Evolutionary conservation across 139 green algal genomes (phyloP).

Genomic region (Mesotaenium endlicherianum): DNA sequence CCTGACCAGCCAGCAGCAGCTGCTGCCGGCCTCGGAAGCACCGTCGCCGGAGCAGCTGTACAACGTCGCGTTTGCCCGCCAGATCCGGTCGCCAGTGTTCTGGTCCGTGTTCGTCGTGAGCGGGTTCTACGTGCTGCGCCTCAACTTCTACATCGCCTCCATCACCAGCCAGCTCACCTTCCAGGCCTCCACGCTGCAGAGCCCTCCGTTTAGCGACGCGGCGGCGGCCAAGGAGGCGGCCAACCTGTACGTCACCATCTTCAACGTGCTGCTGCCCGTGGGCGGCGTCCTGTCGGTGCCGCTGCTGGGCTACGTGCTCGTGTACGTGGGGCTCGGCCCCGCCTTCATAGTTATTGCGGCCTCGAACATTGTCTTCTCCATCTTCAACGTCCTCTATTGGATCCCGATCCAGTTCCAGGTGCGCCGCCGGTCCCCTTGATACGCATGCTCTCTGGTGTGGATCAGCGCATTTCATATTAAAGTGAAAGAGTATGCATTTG

Average conservation of each 20-base stretch:
- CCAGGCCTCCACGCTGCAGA: background rate
- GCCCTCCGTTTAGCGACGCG: background rate
- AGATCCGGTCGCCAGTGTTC: constrained; percentile 19
- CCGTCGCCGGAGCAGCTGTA: background rate
- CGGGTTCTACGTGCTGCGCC: constrained; percentile 15
- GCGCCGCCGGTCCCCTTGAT: no score
- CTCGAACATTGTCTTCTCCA: constrained; percentile 1
- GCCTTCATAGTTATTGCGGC: constrained; percentile 17
- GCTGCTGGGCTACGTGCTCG: constrained; percentile 1
- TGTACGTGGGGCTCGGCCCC: constrained; percentile 6
- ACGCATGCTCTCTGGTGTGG: no score
- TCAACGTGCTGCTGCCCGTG: constrained; percentile 28
- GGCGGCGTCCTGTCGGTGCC: constrained; percentile 22
- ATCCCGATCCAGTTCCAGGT: background rate
- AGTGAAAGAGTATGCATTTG: no score
- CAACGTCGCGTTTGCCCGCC: background rate
- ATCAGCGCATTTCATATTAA: no score
- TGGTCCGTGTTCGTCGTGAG: constrained; percentile 10
- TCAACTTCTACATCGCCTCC: constrained; percentile 33
- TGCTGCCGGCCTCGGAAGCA: no score
- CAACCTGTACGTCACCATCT: constrained; percentile 2
- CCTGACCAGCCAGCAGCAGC: no score
- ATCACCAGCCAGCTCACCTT: constrained; percentile 13
- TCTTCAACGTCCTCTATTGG: background rate
- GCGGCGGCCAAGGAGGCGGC: background rate